phyloP scores from a whole-genome alignment of 2,329 filamentous ascomycete species.

The Calonectria henricotiae region DNA sequence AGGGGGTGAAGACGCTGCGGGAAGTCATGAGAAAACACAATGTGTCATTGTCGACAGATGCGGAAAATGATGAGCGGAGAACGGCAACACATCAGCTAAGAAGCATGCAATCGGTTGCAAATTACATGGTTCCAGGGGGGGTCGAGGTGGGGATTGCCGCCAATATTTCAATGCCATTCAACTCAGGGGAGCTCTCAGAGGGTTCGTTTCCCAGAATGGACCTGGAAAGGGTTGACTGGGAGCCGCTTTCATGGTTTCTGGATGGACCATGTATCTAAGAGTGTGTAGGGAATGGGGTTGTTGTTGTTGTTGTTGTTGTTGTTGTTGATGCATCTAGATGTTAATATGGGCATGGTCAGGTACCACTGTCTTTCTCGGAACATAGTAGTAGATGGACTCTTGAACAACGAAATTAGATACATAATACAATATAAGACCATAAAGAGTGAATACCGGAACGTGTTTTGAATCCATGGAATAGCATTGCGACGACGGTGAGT shows the following conservation, averaged over 20 bases:
- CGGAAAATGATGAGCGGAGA: neutral
- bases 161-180: neutral
- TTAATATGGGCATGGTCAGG: neutral
- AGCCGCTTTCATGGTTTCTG: slow-evolving; percentile 17
- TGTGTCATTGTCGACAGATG: slow-evolving; percentile 38
- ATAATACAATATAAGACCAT: neutral
- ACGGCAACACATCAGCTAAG: neutral
- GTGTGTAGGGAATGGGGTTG: neutral
- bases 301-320: too few species aligned
- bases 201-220: slow-evolving; percentile 3
- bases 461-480: neutral
- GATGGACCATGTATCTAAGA: slow-evolving; percentile 1
- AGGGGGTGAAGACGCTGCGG: slow-evolving; percentile 52
- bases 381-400: neutral
- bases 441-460: too few species aligned
- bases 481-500: neutral
- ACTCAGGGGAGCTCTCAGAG: slow-evolving; percentile 5
- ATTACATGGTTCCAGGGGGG: neutral
- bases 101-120: neutral
- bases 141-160: neutral
- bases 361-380: too few species aligned
- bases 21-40: slow-evolving; percentile 57
- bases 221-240: slow-evolving; percentile 7
- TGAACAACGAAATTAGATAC: neutral
- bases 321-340: neutral